Conservation (phyloP, 2,329 filamentous ascomycete species). For the Cladosporium sp. region DNA sequence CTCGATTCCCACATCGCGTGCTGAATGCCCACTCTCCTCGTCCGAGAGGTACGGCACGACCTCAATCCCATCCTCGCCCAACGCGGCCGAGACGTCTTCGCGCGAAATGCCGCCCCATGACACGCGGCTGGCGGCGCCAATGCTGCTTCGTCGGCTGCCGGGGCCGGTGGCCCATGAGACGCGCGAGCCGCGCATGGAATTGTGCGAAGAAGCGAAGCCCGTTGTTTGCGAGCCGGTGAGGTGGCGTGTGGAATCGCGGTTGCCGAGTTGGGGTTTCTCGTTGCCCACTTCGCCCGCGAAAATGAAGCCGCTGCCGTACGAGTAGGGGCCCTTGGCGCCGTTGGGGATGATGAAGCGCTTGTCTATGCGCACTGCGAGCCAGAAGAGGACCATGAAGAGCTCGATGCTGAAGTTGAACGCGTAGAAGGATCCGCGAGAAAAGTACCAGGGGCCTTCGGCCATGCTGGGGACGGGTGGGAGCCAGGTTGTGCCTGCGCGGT, state of each 20-base stretch:
- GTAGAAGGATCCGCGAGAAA: conserved; percentile 70
- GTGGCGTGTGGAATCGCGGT: conserved; percentile 20
- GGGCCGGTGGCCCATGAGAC: conserved; percentile 14
- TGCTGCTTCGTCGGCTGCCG: conserved; percentile 11
- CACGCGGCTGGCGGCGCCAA: conserved; percentile 15
- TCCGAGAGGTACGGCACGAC: conserved; percentile 22
- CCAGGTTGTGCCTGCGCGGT: conserved; percentile 59
- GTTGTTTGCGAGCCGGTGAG: conserved; percentile 19
- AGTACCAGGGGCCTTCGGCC: conserved; percentile 60
- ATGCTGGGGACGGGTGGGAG: conserved; percentile 40
- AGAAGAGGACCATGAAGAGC: conserved; percentile 62
- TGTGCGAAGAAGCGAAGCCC: conserved; percentile 3
- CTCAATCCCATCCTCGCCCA: conserved; percentile 26
- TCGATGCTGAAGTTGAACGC: conserved; percentile 73
- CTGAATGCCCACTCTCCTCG: conserved; percentile 9
- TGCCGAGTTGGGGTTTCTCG: conserved; percentile 24
- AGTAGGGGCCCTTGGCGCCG: conserved; percentile 53
- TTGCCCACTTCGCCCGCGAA: conserved; percentile 25
- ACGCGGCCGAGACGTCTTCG: conserved; percentile 20
- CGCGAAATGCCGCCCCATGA: conserved; percentile 27
- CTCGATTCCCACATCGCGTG: conserved; percentile 11
- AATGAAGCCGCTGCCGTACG: conserved; percentile 20
- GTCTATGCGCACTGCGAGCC: conserved; percentile 66
- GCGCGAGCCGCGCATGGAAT: conserved; percentile 8
- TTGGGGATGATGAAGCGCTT: conserved; percentile 70